These are phyloP conservation scores for Fusarium oxysporum DNA, from an alignment of 2,329 filamentous ascomycete genomes.

Conservation along the genomic window DNA sequence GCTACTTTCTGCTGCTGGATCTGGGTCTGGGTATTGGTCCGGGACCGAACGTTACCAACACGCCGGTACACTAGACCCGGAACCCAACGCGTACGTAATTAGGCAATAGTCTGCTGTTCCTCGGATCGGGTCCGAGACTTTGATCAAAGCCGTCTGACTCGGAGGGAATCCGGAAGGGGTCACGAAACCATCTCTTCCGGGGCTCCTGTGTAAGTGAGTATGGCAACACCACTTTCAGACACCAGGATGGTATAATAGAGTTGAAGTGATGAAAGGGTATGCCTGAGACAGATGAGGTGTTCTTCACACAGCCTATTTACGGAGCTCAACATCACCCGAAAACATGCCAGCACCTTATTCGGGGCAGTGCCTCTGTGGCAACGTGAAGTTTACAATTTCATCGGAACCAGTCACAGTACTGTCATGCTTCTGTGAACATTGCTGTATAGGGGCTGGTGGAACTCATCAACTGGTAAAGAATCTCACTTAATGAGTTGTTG, in stretches of 20 bases:
- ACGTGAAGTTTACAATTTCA: constrained; percentile 8
- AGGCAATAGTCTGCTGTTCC: background rate
- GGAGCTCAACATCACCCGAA: background rate
- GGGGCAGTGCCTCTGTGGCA: constrained; percentile 38
- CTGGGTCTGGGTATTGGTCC: background rate
- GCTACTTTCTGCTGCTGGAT: no score
- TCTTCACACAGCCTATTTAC: rapidly evolving
- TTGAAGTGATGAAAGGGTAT: rapidly evolving
- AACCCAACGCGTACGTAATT: background rate
- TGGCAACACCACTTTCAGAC: background rate
- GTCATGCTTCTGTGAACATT: constrained; percentile 41
- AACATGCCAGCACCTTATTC: constrained; percentile 27
- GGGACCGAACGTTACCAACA: background rate
- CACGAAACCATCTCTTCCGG: background rate
- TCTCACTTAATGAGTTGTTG: rapidly evolving
- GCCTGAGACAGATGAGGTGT: rapidly evolving
- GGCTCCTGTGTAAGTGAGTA: background rate
- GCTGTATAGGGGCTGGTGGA: constrained; percentile 36
- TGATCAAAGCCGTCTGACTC: background rate
- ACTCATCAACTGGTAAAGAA: constrained; percentile 31
- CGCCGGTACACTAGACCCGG: background rate
- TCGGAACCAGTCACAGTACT: constrained; percentile 33
- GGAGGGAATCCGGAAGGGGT: background rate
- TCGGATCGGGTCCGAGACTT: background rate
- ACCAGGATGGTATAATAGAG: background rate